Base-by-base conservation (phyloP, 225 moss, liverwort and hornwort genomes). In the Pseudisothecium myosuroides region DNA sequence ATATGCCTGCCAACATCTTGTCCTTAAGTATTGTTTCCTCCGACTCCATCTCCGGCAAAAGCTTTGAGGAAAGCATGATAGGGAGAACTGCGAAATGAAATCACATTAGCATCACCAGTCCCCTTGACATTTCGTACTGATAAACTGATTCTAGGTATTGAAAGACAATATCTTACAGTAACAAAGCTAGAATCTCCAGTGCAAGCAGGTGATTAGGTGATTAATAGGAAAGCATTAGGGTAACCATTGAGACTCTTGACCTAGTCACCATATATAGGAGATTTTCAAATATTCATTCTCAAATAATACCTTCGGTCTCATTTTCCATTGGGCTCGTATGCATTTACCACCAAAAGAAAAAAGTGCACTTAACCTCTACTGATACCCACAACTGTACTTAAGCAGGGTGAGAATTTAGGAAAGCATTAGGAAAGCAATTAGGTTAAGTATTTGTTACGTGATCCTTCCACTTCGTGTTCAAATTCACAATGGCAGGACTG, bases 21-120 rank as follows among this genome's bases (percentile, higher is more conserved):
- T 99, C 98, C 88, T 97, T 99, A 23, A 94, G 90, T 52, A 91
- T 36, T 45, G 93, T 95, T 89, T 97, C 96, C 75, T 95, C 97
- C 50, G 96, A 90, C 89, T 99, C 98, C 96, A 99, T 97, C 92
- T 99, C 98, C 64, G 97, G 98, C 66, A 99, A 91, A 84, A 99
- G 94, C 93, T 97, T 99, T 66, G 98, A 96, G 37, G 98, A 99
- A 82, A 99, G 93, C 98, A 99, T 99, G 37, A 99, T 97, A 41
- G 98, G 98, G 76, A 99, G 87, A 87, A 95, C 96, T 99, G 96
- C 86, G 90, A 47, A 89, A 87, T 82, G 67, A 92, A 58, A 74
- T 77, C 78, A 90, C 72, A 90, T 89, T 43, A 87, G 83, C 60
- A 90, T 90, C 80, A 79, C 56, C 49, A 76, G 69, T 59, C 52